Percentiles rank a stretch among this genome's conserved stretches.
phyloP scores from a whole-genome alignment of 2,329 filamentous ascomycete genomes.

The Lasiodiplodia gonubiensis region DNA sequence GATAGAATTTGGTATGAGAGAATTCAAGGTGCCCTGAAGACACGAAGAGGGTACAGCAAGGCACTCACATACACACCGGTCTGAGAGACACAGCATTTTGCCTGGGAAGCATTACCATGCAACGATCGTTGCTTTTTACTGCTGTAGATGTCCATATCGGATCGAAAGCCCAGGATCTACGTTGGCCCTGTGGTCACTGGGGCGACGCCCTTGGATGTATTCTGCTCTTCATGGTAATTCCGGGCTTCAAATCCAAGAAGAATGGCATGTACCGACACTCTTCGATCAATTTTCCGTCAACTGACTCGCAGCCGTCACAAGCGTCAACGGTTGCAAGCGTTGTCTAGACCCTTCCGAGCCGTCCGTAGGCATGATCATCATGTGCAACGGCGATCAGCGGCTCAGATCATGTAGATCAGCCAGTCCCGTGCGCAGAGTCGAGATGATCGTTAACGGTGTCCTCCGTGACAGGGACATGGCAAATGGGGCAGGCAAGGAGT shows the following conservation, averaged over 20 bases:
- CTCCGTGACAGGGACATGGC: conserved; percentile 38
- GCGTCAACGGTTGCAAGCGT: conserved; percentile 2
- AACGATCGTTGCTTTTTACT: background rate
- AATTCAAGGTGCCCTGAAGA: too few species aligned
- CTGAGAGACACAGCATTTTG: background rate
- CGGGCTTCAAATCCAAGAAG: background rate
- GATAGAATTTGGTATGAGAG: too few species aligned
- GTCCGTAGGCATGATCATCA: conserved; percentile 16
- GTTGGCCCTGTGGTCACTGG: background rate
- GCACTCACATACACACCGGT: background rate
- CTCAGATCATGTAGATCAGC: conserved; percentile 23
- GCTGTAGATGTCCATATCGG: background rate
- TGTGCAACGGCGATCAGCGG: conserved; percentile 15
- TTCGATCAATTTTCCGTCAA: background rate
- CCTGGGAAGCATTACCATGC: background rate
- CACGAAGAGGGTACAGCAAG: too few species aligned
- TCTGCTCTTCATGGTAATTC: background rate
- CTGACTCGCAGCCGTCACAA: background rate
- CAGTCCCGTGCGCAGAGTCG: conserved; percentile 35
- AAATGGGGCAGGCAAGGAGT: conserved; percentile 49
- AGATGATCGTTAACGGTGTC: conserved; percentile 49
- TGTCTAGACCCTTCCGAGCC: background rate
- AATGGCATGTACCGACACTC: background rate
- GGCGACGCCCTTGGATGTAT: background rate
- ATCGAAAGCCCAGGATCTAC: background rate